A percentile compares a stretch with the other conserved stretches of the same genome.
phyloP scores from a whole-genome alignment of 2,329 filamentous ascomycete genomes.

The Zopfia rhizophila region DNA sequence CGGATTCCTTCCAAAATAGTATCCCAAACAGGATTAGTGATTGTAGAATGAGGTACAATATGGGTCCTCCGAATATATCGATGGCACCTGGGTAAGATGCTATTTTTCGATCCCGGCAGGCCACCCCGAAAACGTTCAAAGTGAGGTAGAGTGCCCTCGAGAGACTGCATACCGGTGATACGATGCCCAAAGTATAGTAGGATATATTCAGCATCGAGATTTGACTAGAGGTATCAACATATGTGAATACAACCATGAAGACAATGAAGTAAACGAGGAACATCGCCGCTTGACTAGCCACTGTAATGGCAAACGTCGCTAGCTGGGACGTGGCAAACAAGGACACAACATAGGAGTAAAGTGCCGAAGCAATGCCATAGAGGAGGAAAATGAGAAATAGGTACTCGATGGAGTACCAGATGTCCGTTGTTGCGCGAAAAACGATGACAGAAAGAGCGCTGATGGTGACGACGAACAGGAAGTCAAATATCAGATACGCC shows the following conservation, averaged over 20 bases:
- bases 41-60: conserved; percentile 80
- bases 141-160: conserved; percentile 76
- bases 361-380: conserved; percentile 77
- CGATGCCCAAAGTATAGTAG: conserved; percentile 75
- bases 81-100: conserved; percentile 74
- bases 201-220: conserved; percentile 59
- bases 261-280: conserved; percentile 54
- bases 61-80: conserved; percentile 78
- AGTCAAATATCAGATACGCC: conserved; percentile 81
- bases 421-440: conserved; percentile 65
- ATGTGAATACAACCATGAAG: not conserved
- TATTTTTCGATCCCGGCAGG: conserved; percentile 63
- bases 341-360: conserved; percentile 80
- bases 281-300: conserved; percentile 71
- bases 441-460: conserved; percentile 72
- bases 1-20: conserved; percentile 20
- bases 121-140: conserved; percentile 49
- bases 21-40: conserved; percentile 63
- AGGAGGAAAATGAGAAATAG: conserved; percentile 80
- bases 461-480: conserved; percentile 71
- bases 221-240: conserved; percentile 52
- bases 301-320: conserved; percentile 80
- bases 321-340: conserved; percentile 79
- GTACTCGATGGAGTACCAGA: conserved; percentile 81
- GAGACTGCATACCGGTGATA: conserved; percentile 79